Conservation (phyloP, 2,329 filamentous ascomycete genomes). For the Phoma sp. region DNA sequence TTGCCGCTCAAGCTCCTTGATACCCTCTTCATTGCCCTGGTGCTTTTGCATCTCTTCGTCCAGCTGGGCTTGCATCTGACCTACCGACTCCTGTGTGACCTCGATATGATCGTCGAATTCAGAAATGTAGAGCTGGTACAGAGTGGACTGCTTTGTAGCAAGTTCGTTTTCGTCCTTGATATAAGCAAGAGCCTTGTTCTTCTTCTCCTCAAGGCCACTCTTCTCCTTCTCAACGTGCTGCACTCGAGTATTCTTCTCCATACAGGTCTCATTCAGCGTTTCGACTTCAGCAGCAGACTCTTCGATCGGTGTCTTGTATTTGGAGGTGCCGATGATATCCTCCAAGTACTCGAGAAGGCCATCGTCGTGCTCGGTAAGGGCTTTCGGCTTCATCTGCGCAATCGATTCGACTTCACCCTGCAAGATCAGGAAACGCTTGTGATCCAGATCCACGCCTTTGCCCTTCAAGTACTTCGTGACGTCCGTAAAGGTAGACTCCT, state of each 20-base stretch:
- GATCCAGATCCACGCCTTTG: conserved; percentile 91
- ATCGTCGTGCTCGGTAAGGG: conserved; percentile 92
- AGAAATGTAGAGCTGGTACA: conserved; percentile 90
- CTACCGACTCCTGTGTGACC: conserved; percentile 87
- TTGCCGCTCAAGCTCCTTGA: conserved; percentile 85
- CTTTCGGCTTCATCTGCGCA: conserved; percentile 98
- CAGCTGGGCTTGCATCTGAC: conserved; percentile 86
- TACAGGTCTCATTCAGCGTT: conserved; percentile 88
- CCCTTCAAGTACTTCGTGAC: conserved; percentile 88
- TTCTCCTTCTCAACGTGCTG: conserved; percentile 99
- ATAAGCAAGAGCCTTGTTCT: conserved; percentile 88
- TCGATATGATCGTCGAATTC: conserved; percentile 88
- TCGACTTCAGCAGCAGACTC: conserved; percentile 91
- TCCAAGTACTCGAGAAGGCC: conserved; percentile 95
- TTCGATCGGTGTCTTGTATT: conserved; percentile 97
- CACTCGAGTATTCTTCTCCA: conserved; percentile 93
- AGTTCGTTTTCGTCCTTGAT: conserved; percentile 94
- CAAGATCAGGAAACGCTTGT: conserved; percentile 96
- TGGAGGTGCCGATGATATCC: conserved; percentile 98
- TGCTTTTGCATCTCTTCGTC: conserved; percentile 91
- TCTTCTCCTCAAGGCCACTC: conserved; percentile 91
- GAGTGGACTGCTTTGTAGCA: conserved; percentile 82
- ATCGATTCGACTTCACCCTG: conserved; percentile 99
- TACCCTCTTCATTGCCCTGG: conserved; percentile 84
- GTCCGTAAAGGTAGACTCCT: conserved; percentile 87